Evolutionary conservation across 2,329 filamentous ascomycete genomes (phyloP).

Genomic region (Grosmannia huntii): DNA sequence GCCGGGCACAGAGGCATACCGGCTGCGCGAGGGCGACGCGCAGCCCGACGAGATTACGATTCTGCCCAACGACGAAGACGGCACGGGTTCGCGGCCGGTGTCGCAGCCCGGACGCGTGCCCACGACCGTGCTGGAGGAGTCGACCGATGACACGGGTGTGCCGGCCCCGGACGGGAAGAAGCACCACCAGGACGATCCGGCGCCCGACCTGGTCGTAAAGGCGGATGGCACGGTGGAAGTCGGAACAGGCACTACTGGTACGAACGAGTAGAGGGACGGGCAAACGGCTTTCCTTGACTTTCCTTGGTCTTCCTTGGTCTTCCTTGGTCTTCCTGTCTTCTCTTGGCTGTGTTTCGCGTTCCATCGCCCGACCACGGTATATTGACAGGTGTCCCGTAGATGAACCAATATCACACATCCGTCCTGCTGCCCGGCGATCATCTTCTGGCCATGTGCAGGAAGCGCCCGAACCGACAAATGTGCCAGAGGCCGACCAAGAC

Average conservation of each 20-base stretch:
- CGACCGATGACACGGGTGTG: constrained; percentile 29
- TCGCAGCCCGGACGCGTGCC: constrained; percentile 23
- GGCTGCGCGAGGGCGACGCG: constrained; percentile 42
- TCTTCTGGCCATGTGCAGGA: constrained; percentile 7
- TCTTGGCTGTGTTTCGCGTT: neutral
- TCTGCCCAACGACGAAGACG: constrained; percentile 18
- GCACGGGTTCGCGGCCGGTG: neutral
- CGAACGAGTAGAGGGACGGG: constrained; percentile 19
- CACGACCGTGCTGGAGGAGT: constrained; percentile 41
- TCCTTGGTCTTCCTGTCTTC: constrained; percentile 7
- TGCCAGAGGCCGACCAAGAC: constrained; percentile 18
- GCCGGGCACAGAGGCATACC: constrained; percentile 45
- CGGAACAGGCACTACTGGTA: constrained; percentile 21
- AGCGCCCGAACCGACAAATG: no score
- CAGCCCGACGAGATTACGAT: constrained; percentile 48
- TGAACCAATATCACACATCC: constrained; percentile 20
- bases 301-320: constrained; percentile 5
- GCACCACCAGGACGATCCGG: constrained; percentile 35
- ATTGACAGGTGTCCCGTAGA: constrained; percentile 24
- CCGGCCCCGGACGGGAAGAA: constrained; percentile 31
- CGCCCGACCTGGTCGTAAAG: constrained; percentile 38
- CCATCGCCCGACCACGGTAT: constrained; percentile 4
- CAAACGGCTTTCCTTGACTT: constrained; percentile 1
- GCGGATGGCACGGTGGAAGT: constrained; percentile 28
- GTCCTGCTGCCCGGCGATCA: constrained; percentile 19